Percentiles rank a stretch among this genome's conserved stretches.
Evolutionary conservation across 2,329 filamentous ascomycete species (phyloP).

Genomic region (Hypoxylon sp.): DNA sequence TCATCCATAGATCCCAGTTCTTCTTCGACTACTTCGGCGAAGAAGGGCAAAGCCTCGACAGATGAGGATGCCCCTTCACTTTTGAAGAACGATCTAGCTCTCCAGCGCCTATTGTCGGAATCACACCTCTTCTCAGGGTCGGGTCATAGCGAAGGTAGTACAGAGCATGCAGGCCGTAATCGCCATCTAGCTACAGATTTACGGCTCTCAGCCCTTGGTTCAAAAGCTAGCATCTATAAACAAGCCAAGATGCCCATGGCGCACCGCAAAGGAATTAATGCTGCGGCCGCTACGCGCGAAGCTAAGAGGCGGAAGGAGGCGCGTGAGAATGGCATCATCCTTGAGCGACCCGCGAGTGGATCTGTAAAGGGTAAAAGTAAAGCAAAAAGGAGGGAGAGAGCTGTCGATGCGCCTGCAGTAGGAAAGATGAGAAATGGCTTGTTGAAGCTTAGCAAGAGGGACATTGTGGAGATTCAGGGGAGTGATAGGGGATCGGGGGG

Average conservation of each 20-base stretch:
- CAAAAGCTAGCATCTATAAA: constrained; percentile 79
- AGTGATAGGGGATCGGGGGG: constrained; percentile 35
- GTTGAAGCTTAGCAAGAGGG: constrained; percentile 81
- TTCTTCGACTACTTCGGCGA: constrained; percentile 48
- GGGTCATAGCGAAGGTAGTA: constrained; percentile 52
- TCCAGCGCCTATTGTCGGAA: constrained; percentile 91
- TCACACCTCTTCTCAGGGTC: constrained; percentile 81
- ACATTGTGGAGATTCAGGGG: constrained; percentile 66
- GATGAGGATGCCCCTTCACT: constrained; percentile 76
- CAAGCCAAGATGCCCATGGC: constrained; percentile 92
- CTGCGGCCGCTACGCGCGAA: constrained; percentile 76
- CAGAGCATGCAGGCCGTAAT: constrained; percentile 72
- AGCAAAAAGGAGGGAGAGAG: constrained; percentile 65
- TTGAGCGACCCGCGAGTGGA: constrained; percentile 71
- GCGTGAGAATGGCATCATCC: constrained; percentile 88
- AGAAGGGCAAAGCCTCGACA: constrained; percentile 52
- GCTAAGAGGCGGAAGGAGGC: constrained; percentile 82
- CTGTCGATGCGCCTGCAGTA: constrained; percentile 82
- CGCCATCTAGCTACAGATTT: constrained; percentile 87
- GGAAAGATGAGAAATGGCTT: constrained; percentile 83
- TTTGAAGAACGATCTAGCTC: constrained; percentile 90
- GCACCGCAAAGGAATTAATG: constrained; percentile 86
- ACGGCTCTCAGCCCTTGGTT: constrained; percentile 84
- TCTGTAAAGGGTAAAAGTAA: constrained; percentile 55
- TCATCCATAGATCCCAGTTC: constrained; percentile 43